Evolutionary conservation across 192 early-diverging fungal genomes (phyloP), one percentile per base, ranked within the genome.

Genomic region (Linnemannia zychae): DNA sequence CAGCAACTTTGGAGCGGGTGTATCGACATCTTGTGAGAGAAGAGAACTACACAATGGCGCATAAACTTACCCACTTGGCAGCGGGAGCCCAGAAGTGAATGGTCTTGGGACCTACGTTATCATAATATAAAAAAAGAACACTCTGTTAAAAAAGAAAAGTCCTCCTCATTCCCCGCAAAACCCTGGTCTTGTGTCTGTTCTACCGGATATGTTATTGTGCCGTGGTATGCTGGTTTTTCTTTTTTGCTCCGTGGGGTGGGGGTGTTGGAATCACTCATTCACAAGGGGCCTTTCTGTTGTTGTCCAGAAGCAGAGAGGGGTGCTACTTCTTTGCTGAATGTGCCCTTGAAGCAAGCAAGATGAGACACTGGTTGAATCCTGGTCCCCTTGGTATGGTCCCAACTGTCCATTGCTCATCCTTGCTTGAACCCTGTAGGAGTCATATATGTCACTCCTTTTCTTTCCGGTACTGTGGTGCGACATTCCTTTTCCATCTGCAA

Each of bases 81-180:
- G 93, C 89, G 69, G 98, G 98, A 1, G 97, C 98, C 98, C 98
- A 99, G 87, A 99, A 99, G 88, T 97, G 96, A 80, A 99, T 94
- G 65, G 98, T 99, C 90, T 98, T 98, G 78, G 98, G 98, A 72
- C 97, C 97, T 95, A 82, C 3, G 69, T 91, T 91, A 75, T 91
- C 91, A 89, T 93, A 12, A 31, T 15, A 77, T 37, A 31, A 60
- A 49, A 0, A 47, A 84, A 34, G n/a, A n/a, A n/a, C n/a, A n/a
- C n/a, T 50, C 31, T 22, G 60, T 36, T 22, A 86, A 28, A 24
- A 3, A 63, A 0, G 24, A 13, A 13, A 60, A 31, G 3, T 9
- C 40, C 40, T 9, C 40, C 40, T 9, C 40, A 9, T 0, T 9
- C n/a, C 7, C 3, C n/a, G 22, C 52, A 57, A 57, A 57, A 57